Percentiles rank a stretch among this genome's conserved stretches.
These are phyloP conservation scores for Galeopsis tetrahit DNA, from an alignment of 257 asterid species.

Conservation along the genomic window DNA sequence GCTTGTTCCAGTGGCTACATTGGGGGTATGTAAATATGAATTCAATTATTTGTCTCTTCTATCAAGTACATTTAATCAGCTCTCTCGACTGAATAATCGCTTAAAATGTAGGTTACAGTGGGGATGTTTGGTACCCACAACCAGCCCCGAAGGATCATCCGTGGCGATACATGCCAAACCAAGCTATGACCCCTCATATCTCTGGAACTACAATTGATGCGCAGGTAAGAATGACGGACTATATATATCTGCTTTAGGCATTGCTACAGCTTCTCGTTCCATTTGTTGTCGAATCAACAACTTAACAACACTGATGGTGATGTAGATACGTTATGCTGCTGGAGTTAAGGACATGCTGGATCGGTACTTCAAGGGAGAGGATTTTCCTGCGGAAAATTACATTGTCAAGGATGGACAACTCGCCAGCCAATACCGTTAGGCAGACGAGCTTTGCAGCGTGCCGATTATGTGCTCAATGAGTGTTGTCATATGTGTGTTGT, in stretches of 20 bases:
- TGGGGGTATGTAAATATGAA: slow-evolving; percentile 59
- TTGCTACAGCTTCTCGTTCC: not conserved
- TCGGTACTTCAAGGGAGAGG: slow-evolving; percentile 92
- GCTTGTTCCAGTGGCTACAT: slow-evolving; percentile 95
- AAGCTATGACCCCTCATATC: slow-evolving; percentile 98
- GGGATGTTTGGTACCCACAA: slow-evolving; percentile 99
- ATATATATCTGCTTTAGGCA: not conserved
- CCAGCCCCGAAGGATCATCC: slow-evolving; percentile 99
- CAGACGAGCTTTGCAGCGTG: slow-evolving; percentile 31
- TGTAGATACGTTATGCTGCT: slow-evolving; percentile 92
- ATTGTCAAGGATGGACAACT: slow-evolving; percentile 97
- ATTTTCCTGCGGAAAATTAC: slow-evolving; percentile 81
- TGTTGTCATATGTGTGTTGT: not conserved
- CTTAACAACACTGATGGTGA: slow-evolving; percentile 3
- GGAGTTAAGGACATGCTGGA: slow-evolving; percentile 97
- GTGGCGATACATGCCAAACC: slow-evolving; percentile 99
- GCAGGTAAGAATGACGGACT: slow-evolving; percentile 52
- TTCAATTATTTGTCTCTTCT: not conserved
- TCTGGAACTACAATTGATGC: slow-evolving; percentile 98
- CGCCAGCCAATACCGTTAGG: slow-evolving; percentile 89
- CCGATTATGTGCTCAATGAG: not conserved
- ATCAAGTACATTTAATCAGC: not conserved
- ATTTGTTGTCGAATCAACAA: not conserved
- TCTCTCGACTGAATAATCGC: no score
- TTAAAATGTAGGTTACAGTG: slow-evolving; percentile 74